Evolutionary conservation across 2,329 filamentous ascomycete species (phyloP).

Genomic region (Dothiorella sarmentorum): DNA sequence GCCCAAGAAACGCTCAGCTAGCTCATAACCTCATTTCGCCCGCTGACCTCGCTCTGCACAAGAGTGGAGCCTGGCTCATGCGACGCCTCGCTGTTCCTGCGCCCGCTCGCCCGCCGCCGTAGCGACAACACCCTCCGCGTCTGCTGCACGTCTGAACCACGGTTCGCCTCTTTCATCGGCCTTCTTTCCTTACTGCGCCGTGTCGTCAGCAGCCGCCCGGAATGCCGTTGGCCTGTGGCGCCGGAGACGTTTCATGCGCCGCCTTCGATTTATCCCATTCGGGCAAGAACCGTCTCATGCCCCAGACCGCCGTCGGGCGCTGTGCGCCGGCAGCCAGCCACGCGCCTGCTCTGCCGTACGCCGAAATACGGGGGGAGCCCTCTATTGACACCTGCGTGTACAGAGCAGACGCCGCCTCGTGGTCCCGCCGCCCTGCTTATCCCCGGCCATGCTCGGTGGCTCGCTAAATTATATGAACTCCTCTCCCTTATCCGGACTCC

Average conservation of each 20-base stretch:
- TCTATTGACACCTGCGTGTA: not conserved
- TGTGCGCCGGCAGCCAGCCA: not conserved
- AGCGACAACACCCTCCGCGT: too few species aligned
- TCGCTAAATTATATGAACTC: not conserved
- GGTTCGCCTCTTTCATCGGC: conserved; percentile 1
- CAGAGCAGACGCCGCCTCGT: not conserved
- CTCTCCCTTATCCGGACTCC: not conserved
- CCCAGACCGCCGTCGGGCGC: not conserved
- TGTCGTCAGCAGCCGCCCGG: conserved; percentile 2
- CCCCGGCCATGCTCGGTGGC: not conserved
- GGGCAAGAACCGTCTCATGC: not conserved
- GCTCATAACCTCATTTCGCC: not conserved
- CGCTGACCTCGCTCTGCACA: not conserved
- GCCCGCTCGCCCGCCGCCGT: not conserved
- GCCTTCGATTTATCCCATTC: not conserved
- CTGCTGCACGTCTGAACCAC: not conserved
- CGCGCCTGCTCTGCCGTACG: not conserved
- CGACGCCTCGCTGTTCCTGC: not conserved
- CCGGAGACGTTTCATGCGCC: conserved; percentile 7
- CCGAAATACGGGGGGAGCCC: conserved; percentile 7
- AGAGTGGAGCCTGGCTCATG: conserved; percentile 6
- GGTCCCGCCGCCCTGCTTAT: not conserved
- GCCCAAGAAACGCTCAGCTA: not conserved
- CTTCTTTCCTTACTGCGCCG: not conserved
- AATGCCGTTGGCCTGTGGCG: conserved; percentile 12